A percentile compares a stretch with the other conserved stretches of the same genome.
phyloP scores from a whole-genome alignment of 2,329 filamentous ascomycete species.

The Colletotrichum limetticola region DNA sequence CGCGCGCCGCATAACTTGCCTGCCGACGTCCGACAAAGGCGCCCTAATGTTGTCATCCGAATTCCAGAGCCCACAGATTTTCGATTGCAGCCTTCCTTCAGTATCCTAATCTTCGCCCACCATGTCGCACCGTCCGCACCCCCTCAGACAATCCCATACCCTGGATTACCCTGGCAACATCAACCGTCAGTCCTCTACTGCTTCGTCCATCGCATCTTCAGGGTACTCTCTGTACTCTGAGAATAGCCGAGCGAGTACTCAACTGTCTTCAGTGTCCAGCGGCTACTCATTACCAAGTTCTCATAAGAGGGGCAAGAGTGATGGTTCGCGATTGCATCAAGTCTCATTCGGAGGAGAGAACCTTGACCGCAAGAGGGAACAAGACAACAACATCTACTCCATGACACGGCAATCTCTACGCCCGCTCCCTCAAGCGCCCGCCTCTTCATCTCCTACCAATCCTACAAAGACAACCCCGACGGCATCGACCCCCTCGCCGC shows the following conservation, averaged over 20 bases:
- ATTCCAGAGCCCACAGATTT: constrained; percentile 37
- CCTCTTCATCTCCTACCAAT: constrained; percentile 47
- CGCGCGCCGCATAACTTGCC: constrained; percentile 12
- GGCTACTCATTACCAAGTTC: constrained; percentile 58
- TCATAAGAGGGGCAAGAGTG: constrained; percentile 82
- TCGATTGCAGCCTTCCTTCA: constrained; percentile 39
- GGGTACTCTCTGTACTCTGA: constrained; percentile 72
- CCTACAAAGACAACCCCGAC: constrained; percentile 42
- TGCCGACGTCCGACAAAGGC: constrained; percentile 28
- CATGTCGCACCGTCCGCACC: constrained; percentile 69
- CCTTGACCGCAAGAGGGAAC: constrained; percentile 49
- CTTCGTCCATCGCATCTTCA: constrained; percentile 77
- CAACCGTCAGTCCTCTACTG: constrained; percentile 74
- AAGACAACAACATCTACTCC: constrained; percentile 73
- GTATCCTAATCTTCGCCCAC: constrained; percentile 39
- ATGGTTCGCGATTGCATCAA: constrained; percentile 65
- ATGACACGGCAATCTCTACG: constrained; percentile 81
- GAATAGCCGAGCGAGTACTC: constrained; percentile 73
- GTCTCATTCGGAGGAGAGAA: constrained; percentile 45
- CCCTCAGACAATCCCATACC: constrained; percentile 67
- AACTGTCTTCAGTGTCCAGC: constrained; percentile 78
- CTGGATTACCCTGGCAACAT: constrained; percentile 58
- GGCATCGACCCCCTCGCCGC: constrained; percentile 42
- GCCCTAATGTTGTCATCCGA: constrained; percentile 43
- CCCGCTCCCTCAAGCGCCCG: constrained; percentile 76